A percentile compares a stretch with the other conserved stretches of the same genome.
These are phyloP conservation scores for Fusarium sp. DNA, from an alignment of 2,329 filamentous ascomycete species.

Conservation along the genomic window DNA sequence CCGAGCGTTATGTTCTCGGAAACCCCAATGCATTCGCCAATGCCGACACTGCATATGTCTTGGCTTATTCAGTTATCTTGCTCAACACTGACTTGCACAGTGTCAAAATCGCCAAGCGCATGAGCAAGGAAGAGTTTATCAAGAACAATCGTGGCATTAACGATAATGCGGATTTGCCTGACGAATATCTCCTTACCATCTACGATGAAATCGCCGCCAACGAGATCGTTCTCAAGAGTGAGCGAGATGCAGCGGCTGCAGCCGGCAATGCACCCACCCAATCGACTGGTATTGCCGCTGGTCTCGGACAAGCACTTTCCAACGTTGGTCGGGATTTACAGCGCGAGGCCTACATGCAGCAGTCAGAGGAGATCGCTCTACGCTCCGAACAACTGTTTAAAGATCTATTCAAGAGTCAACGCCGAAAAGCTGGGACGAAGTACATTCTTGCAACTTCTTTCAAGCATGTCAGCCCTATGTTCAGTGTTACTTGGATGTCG, in stretches of 20 bases:
- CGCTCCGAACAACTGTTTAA: slow-evolving; percentile 88
- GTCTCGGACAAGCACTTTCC: slow-evolving; percentile 87
- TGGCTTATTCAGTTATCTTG: slow-evolving; percentile 96
- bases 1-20: slow-evolving; percentile 91
- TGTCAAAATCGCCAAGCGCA: slow-evolving; percentile 81
- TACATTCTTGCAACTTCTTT: slow-evolving; percentile 95
- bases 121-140: slow-evolving; percentile 98
- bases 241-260: slow-evolving; percentile 88
- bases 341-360: slow-evolving; percentile 91
- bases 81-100: slow-evolving; percentile 97
- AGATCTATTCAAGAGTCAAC: slow-evolving; percentile 89
- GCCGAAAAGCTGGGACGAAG: slow-evolving; percentile 75
- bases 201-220: slow-evolving; percentile 92
- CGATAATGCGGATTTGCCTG: slow-evolving; percentile 90
- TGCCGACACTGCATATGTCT: slow-evolving; percentile 95
- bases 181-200: slow-evolving; percentile 89
- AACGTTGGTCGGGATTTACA: slow-evolving; percentile 93
- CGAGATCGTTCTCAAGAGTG: slow-evolving; percentile 94
- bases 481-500: slow-evolving; percentile 99
- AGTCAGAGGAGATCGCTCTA: slow-evolving; percentile 88
- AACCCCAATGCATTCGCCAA: slow-evolving; percentile 99
- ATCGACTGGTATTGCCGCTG: slow-evolving; percentile 78
- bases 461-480: slow-evolving; percentile 97
- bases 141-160: slow-evolving; percentile 99
- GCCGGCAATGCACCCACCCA: slow-evolving; percentile 71